phyloP scores from a whole-genome alignment of 176 grass and related monocot species.

The Avena sativa region DNA sequence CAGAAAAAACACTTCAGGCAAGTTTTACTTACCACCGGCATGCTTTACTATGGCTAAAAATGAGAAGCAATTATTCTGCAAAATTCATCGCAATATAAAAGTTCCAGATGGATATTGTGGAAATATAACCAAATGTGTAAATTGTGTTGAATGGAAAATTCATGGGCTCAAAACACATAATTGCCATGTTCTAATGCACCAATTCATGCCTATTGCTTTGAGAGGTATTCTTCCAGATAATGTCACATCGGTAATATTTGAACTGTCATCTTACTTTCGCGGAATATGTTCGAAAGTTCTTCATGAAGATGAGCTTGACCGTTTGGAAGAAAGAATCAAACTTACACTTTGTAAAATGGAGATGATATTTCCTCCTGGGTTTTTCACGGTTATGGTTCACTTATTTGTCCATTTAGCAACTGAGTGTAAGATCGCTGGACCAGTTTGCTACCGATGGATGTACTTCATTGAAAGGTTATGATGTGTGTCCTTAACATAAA shows the following conservation, averaged over 20 bases:
- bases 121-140: not conserved
- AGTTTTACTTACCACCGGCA: not conserved
- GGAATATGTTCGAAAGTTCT: slow-evolving; percentile 38
- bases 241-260: not conserved
- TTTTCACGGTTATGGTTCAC: slow-evolving; percentile 36
- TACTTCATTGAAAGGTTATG: not conserved
- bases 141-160: not conserved
- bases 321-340: slow-evolving; percentile 9
- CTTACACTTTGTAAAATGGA: slow-evolving; percentile 14
- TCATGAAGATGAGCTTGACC: slow-evolving; percentile 17
- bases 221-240: slow-evolving; percentile 30
- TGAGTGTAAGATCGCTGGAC: not conserved
- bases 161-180: not conserved
- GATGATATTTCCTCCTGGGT: slow-evolving; percentile 20
- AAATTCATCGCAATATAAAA: not conserved
- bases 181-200: slow-evolving; percentile 7
- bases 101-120: slow-evolving; percentile 1
- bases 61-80: not conserved
- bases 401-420: slow-evolving; percentile 18
- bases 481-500: not conserved
- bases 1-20: not conserved
- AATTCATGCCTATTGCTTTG: slow-evolving; percentile 1
- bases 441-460: not conserved
- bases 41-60: not conserved
- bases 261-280: slow-evolving; percentile 19